A percentile compares a stretch with the other conserved stretches of the same genome.
Conservation (phyloP, 2,329 filamentous ascomycete species). For the Xylaria sp. region DNA sequence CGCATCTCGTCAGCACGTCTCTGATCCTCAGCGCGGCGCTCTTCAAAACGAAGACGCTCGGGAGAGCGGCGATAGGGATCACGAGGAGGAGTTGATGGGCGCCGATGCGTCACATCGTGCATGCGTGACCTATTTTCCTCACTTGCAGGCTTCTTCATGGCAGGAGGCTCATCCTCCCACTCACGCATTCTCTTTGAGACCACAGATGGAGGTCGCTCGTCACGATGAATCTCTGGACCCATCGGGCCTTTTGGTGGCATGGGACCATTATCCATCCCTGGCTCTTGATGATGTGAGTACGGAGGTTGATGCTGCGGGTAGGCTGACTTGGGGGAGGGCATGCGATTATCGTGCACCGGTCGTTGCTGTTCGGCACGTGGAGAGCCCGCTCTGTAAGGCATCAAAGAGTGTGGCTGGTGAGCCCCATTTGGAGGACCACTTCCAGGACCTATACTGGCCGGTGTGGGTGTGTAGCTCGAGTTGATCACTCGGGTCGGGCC, state of each 20-base stretch:
- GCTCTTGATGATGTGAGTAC: slow-evolving; percentile 79
- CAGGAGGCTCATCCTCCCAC: slow-evolving; percentile 83
- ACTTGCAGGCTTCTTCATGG: slow-evolving; percentile 85
- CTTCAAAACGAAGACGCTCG: slow-evolving; percentile 73
- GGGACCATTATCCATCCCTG: slow-evolving; percentile 71
- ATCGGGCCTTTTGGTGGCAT: slow-evolving; percentile 64
- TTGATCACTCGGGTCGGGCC: slow-evolving; percentile 55
- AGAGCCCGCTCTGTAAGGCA: slow-evolving; percentile 81
- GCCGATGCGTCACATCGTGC: slow-evolving; percentile 84
- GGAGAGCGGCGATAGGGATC: slow-evolving; percentile 81
- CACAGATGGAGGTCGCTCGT: slow-evolving; percentile 82
- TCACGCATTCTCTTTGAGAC: slow-evolving; percentile 87
- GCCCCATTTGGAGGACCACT: slow-evolving; percentile 60
- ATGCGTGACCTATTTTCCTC: slow-evolving; percentile 89
- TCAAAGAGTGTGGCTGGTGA: slow-evolving; percentile 63
- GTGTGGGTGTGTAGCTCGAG: slow-evolving; percentile 53
- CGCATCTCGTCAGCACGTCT: slow-evolving; percentile 67
- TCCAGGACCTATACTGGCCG: slow-evolving; percentile 49
- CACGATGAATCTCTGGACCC: slow-evolving; percentile 74
- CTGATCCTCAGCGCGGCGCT: slow-evolving; percentile 64
- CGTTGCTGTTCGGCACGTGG: slow-evolving; percentile 81
- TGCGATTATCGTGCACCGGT: slow-evolving; percentile 83
- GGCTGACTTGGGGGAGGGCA: slow-evolving; percentile 89
- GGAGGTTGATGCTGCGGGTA: slow-evolving; percentile 80
- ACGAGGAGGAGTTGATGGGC: slow-evolving; percentile 78